Base-by-base conservation (phyloP, 2,329 filamentous ascomycete species). In the Massarina eburnea region DNA sequence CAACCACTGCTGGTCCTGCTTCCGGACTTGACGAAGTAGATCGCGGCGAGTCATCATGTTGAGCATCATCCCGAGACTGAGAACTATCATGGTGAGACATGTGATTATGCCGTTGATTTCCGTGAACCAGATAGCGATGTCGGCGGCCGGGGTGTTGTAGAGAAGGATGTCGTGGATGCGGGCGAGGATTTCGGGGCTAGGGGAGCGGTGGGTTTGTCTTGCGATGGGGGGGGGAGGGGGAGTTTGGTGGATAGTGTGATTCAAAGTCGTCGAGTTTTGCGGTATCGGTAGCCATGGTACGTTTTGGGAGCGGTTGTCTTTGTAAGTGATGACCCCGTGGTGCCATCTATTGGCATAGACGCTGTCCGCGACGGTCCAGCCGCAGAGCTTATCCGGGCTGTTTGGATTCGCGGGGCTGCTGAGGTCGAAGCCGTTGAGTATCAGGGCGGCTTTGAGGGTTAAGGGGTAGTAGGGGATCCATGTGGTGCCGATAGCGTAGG, bases 81-180 rank as follows among this genome's bases (percentile, higher is more conserved):
- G 15, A 6, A 21, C 26, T 1, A 46, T 27, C 6, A 30, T 24
- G 4, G 44, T 21, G 38, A 27, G 18, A 21, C 30, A 20, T 3
- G 44, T 9, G 27, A 51, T 40, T 17, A 44, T 33, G n/a, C 32
- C 2, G 14, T 9, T 18, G 21, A 47, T 45, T 24, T 47, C 22
- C 35, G 50, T 27, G 21, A 51, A 20, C 36, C 55, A 40, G 41
- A 52, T 41, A 17, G 42, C 24, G 20, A 48, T 35, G 21, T 49
- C 48, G n/a, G 33, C 44, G 18, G 29, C 39, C 8, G 39, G 38
- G 20, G 34, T 20, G 36, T 52, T 41, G 26, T 17, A 12, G 49
- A 55, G 29, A 41, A 53, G 34, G 45, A 55, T 32, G 54, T 67
- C 8, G 64, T 64, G 41, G 61, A 58, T 39, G 48, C 71, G 40